Evolutionary conservation across 1,139 yeast genomes (phyloP), one percentile per base, ranked within the genome.

Genomic region (Arxiozyma bovina): DNA sequence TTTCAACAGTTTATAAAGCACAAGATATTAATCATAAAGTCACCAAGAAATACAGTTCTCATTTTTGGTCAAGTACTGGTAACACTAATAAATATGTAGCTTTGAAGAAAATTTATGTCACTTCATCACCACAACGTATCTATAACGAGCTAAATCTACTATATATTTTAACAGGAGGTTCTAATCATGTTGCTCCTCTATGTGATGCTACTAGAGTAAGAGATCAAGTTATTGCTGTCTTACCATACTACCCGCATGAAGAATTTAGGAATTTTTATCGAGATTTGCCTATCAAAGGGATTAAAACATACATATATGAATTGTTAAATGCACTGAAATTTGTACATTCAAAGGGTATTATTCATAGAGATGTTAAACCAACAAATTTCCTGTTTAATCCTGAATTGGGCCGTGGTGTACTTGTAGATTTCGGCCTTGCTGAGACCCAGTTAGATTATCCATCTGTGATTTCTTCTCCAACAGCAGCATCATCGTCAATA

Each of bases 381-480:
- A 87, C 94, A 3, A 90, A 90, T 69, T 91, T 90, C 67, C 70
- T 90, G 43, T 90, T 85, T 70, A 87, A 90, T 67, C 86, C 89
- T 2, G 78, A 79, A 61, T 79, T 81, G 52, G 83, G 89, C 27
- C 77, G 80, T 52, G 98, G 98, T 2, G 94, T 88, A 0, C 73
- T 90, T 53, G 96, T 90, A 6, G 98, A 90, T 72, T 90, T 90
- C 74, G 98, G 98, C 1, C 75, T 90, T 54, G 97, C 97, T 0
- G 97, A 90, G 69, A 69, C 71, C 59, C 64, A 64, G 53, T 45
- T 55, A 30, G 64, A 63, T 48, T 61, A 61, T 49, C 27, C 52
- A 53, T 45, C 44, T 15, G 18, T 44, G 46, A 23, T 44, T 12
- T 44, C 46, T 3, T 23, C 18, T 15, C 27, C 30, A 12, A 22